Conservation (phyloP, 352 stramenopile genomes). For the Aphanomyces euteiches region DNA sequence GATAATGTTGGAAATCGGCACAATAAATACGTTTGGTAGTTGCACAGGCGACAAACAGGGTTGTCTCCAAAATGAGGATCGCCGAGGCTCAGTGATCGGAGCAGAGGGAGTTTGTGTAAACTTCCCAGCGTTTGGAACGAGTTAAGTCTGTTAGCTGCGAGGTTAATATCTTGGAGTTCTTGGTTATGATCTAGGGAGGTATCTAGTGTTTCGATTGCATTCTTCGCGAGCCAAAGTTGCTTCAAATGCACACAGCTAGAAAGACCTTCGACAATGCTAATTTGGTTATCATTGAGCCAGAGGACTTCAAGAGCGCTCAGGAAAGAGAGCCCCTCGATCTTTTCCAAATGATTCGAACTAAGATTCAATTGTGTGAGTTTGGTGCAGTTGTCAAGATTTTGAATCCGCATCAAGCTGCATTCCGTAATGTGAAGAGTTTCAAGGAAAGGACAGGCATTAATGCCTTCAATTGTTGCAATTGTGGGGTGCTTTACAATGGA, state of each 20-base stretch:
- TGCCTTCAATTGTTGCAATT: slow-evolving; percentile 51
- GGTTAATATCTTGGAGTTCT: slow-evolving; percentile 73
- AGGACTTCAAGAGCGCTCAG: slow-evolving; percentile 64
- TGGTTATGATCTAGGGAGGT: slow-evolving; percentile 49
- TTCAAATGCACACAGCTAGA: slow-evolving; percentile 48
- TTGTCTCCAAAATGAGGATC: slow-evolving; percentile 90
- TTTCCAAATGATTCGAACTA: slow-evolving; percentile 56
- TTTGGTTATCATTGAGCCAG: slow-evolving; percentile 80
- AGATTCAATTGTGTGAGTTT: slow-evolving; percentile 68
- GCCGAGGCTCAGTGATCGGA: slow-evolving; percentile 64
- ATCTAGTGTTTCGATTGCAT: slow-evolving; percentile 70
- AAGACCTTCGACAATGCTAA: slow-evolving; percentile 55
- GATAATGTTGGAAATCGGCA: slow-evolving; percentile 72
- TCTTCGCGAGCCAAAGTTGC: slow-evolving; percentile 72
- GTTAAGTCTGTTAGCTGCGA: slow-evolving; percentile 76
- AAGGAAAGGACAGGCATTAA: slow-evolving; percentile 48
- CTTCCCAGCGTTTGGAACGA: slow-evolving; percentile 85
- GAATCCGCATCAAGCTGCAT: slow-evolving; percentile 53
- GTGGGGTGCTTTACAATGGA: slow-evolving; percentile 74
- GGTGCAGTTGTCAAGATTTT: slow-evolving; percentile 41
- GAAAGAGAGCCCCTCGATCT: slow-evolving; percentile 50
- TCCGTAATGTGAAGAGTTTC: slow-evolving; percentile 66
- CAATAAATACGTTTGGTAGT: slow-evolving; percentile 90
- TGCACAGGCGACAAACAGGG: slow-evolving; percentile 86
- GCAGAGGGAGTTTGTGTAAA: slow-evolving; percentile 60